A percentile compares a stretch with the other conserved stretches of the same genome.
Conservation (phyloP, 2,329 filamentous ascomycete genomes). For the Fusarium fracticaudum region DNA sequence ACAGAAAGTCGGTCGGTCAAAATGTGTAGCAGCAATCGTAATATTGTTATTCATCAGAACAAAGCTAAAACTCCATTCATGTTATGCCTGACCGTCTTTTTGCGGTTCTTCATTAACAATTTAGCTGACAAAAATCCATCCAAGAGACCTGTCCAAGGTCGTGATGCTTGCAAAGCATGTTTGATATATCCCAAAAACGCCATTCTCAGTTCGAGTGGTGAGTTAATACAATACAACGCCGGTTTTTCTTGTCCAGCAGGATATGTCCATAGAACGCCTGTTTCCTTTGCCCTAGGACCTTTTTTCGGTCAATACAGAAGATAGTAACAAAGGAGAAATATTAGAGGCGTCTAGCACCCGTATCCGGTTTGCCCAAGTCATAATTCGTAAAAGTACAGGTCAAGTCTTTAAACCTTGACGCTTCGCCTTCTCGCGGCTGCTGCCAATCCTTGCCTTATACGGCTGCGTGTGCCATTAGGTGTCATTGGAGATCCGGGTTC, state of each 20-base stretch:
- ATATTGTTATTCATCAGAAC: constrained; percentile 29
- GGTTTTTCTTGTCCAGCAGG: constrained; percentile 33
- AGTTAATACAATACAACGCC: constrained; percentile 35
- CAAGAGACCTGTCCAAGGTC: constrained; percentile 38
- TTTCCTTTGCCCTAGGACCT: constrained; percentile 20
- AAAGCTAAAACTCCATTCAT: constrained; percentile 18
- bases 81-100: constrained; percentile 21
- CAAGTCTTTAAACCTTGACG: constrained; percentile 47
- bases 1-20: background rate
- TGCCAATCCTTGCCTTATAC: constrained; percentile 37
- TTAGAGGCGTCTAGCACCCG: constrained; percentile 35
- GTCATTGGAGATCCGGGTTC: constrained; percentile 42
- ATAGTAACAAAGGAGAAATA: constrained; percentile 30
- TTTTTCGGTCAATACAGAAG: constrained; percentile 32
- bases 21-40: background rate
- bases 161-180: constrained; percentile 34
- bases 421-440: constrained; percentile 51
- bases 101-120: constrained; percentile 39
- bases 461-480: constrained; percentile 39
- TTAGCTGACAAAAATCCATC: constrained; percentile 30
- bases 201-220: constrained; percentile 32
- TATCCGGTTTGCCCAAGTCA: constrained; percentile 33
- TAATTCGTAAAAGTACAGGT: constrained; percentile 37
- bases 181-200: constrained; percentile 35
- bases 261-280: constrained; percentile 30